These are phyloP conservation scores for Alloascoidea africana DNA, from an alignment of 805 yeast genomes.

Conservation along the genomic window DNA sequence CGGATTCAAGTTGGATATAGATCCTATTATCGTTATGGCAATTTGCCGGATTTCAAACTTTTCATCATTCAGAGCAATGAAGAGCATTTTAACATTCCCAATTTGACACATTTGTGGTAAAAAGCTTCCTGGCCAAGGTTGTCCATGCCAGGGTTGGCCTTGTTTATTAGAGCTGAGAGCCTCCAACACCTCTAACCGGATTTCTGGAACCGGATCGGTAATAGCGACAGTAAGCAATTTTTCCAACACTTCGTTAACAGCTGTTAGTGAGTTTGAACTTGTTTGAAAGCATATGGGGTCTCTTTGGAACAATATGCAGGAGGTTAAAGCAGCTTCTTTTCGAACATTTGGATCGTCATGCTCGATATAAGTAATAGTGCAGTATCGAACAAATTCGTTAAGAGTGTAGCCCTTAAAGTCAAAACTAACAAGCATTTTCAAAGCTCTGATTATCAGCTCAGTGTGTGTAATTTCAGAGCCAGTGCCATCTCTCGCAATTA, in stretches of 20 bases:
- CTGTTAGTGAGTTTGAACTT: conserved; percentile 63
- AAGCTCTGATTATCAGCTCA: conserved; percentile 54
- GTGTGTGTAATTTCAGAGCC: conserved; percentile 29
- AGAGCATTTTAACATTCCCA: conserved; percentile 69
- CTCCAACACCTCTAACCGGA: conserved; percentile 63
- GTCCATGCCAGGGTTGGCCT: no score
- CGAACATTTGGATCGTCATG: conserved; percentile 70
- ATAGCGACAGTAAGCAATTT: conserved; percentile 70
- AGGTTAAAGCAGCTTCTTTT: conserved; percentile 70
- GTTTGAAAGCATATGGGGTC: conserved; percentile 80
- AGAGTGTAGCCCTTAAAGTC: conserved; percentile 62
- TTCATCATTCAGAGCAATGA: conserved; percentile 88
- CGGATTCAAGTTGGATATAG: conserved; percentile 77
- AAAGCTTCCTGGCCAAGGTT: no score
- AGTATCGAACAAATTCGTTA: conserved; percentile 76
- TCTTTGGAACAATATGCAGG: conserved; percentile 57
- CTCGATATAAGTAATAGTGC: conserved; percentile 73
- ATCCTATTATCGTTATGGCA: conserved; percentile 67
- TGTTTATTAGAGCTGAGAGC: conserved; percentile 53
- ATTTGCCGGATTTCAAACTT: conserved; percentile 67
- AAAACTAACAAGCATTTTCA: conserved; percentile 62
- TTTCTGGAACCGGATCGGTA: conserved; percentile 79
- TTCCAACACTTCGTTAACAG: conserved; percentile 75
- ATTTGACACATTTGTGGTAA: conserved; percentile 93
- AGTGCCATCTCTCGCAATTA: conserved; percentile 57